phyloP scores from a whole-genome alignment of 306 rosid species.

The Prunus mongolica region DNA sequence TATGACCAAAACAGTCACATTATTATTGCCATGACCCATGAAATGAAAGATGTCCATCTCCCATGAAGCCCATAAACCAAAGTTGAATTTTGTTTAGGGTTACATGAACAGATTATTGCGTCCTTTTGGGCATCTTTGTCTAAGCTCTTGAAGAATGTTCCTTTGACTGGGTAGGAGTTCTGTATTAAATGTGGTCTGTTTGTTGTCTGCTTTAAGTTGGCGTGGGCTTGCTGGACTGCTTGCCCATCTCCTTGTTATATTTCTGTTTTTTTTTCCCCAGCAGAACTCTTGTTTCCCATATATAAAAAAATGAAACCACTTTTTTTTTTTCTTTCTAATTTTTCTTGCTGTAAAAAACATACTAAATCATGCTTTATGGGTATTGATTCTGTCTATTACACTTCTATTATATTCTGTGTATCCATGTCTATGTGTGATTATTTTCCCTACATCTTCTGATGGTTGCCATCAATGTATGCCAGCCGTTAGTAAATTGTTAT shows the following conservation, averaged over 20 bases:
- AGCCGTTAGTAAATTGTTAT: background rate
- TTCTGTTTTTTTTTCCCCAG: background rate
- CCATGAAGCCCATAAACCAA: too few relatives aligned
- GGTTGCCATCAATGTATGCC: background rate
- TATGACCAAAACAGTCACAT: too few relatives aligned
- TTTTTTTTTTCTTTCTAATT: background rate
- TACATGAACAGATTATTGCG: too few relatives aligned
- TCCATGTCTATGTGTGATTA: background rate
- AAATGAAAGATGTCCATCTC: too few relatives aligned
- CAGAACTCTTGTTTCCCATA: too few relatives aligned
- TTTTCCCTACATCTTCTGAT: background rate
- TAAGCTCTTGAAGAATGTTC: background rate
- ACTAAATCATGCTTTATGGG: background rate
- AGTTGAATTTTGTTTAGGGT: too few relatives aligned
- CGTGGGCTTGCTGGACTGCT: background rate
- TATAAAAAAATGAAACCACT: background rate
- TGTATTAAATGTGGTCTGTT: background rate
- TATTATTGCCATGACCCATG: too few relatives aligned
- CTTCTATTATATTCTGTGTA: background rate
- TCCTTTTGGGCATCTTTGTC: too few relatives aligned
- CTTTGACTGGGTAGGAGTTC: background rate
- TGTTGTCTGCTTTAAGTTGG: background rate
- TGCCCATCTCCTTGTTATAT: background rate
- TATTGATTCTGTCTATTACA: background rate
- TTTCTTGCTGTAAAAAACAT: background rate